Conservation (phyloP, 2,329 filamentous ascomycete genomes). For the Epichloe amarillans region DNA sequence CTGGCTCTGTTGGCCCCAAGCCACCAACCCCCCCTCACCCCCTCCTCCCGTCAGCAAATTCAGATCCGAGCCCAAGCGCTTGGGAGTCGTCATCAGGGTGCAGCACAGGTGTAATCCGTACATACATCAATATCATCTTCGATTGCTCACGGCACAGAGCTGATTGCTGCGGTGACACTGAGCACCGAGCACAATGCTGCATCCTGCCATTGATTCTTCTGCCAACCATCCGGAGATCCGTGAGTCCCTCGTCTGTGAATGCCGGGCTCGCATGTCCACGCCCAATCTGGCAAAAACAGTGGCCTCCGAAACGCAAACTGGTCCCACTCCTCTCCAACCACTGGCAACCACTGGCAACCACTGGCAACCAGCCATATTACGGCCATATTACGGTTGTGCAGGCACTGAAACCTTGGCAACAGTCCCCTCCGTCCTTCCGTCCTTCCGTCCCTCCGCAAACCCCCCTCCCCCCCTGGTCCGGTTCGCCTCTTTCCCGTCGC, state of each 20-base stretch:
- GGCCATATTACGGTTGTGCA: neutral
- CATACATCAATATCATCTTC: neutral
- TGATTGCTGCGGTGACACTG: neutral
- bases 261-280: neutral
- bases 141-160: neutral
- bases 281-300: neutral
- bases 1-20: too few relatives aligned
- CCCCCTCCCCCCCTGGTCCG: neutral
- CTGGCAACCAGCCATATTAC: too few relatives aligned
- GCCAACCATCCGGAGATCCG: too few relatives aligned
- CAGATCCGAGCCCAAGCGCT: neutral
- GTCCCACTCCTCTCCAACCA: neutral
- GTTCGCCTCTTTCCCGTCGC: neutral
- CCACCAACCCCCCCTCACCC: neutral
- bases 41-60: neutral
- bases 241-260: neutral
- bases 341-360: neutral
- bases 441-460: too few relatives aligned
- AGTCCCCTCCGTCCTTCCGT: neutral
- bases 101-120: neutral
- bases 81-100: neutral
- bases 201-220: neutral
- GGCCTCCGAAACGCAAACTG: neutral
- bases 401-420: neutral
- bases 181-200: neutral